phyloP scores from a whole-genome alignment of 352 stramenopile genomes.

The Pythium phragmiticola region DNA sequence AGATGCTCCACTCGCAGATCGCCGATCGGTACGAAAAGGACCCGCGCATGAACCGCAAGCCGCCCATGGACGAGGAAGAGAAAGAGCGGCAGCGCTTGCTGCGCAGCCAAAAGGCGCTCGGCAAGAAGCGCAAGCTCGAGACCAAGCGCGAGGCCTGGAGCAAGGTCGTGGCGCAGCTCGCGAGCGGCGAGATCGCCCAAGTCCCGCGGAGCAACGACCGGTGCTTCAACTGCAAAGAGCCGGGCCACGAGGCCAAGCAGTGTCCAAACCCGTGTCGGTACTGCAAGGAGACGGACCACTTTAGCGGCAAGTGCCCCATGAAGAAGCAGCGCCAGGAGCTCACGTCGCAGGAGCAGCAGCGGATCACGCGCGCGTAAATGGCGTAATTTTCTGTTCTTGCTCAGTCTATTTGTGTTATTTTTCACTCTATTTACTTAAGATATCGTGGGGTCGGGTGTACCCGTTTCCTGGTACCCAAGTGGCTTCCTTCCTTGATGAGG shows the following conservation, averaged over 20 bases:
- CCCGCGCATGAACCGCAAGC: slow-evolving; percentile 46
- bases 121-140: slow-evolving; percentile 71
- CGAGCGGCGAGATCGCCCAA: slow-evolving; percentile 44
- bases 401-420: neutral
- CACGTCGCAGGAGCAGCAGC: slow-evolving; percentile 45
- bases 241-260: slow-evolving; percentile 72
- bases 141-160: slow-evolving; percentile 64
- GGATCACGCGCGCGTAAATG: slow-evolving; percentile 53
- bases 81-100: slow-evolving; percentile 76
- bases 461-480: slow-evolving; percentile 22
- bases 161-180: slow-evolving; percentile 44
- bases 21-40: slow-evolving; percentile 59
- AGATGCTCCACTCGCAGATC: slow-evolving; percentile 72
- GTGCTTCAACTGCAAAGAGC: slow-evolving; percentile 87
- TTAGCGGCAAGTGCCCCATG: slow-evolving; percentile 70
- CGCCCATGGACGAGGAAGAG: slow-evolving; percentile 77
- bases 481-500: slow-evolving; percentile 24
- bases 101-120: slow-evolving; percentile 73
- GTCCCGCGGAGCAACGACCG: slow-evolving; percentile 44
- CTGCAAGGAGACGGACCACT: slow-evolving; percentile 74
- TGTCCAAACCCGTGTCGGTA: slow-evolving; percentile 79
- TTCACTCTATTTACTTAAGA: neutral
- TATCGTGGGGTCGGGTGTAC: slow-evolving; percentile 4
- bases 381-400: neutral
- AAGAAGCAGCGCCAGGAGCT: slow-evolving; percentile 52